Evolutionary conservation across 805 yeast genomes (phyloP).

Genomic region (Jamesozyma piceae): DNA sequence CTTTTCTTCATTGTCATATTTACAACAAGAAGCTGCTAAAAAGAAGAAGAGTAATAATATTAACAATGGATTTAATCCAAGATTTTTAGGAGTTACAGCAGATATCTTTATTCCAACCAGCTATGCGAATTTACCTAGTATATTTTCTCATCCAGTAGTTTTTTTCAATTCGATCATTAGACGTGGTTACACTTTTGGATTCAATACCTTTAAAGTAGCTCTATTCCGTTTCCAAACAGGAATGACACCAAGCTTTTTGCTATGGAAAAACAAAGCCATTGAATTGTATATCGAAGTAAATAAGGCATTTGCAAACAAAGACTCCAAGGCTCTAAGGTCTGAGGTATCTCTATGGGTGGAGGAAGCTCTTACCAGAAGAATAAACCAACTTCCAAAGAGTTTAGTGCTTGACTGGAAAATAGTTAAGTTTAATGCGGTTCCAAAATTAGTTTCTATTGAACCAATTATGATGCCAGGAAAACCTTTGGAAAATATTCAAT

Average conservation of each 20-base stretch:
- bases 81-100: constrained; percentile 34
- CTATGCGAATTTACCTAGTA: constrained; percentile 36
- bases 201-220: constrained; percentile 62
- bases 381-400: constrained; percentile 45
- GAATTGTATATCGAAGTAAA: constrained; percentile 71
- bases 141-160: constrained; percentile 34
- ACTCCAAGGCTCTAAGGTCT: constrained; percentile 39
- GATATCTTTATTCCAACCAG: constrained; percentile 47
- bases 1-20: not conserved
- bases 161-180: constrained; percentile 43
- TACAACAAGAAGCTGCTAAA: constrained; percentile 1
- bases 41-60: constrained; percentile 6
- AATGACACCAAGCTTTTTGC: constrained; percentile 53
- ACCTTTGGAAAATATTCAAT: constrained; percentile 47
- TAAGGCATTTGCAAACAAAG: constrained; percentile 61
- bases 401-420: constrained; percentile 68
- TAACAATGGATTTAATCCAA: constrained; percentile 28
- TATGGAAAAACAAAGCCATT: constrained; percentile 82
- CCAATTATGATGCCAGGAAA: constrained; percentile 52
- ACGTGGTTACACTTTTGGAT: constrained; percentile 51
- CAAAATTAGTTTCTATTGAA: constrained; percentile 64
- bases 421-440: constrained; percentile 56
- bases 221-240: constrained; percentile 61
- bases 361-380: constrained; percentile 46
- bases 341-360: constrained; percentile 54